phyloP scores from a whole-genome alignment of 192 early-diverging fungal species.

The Podila clonocystis region DNA sequence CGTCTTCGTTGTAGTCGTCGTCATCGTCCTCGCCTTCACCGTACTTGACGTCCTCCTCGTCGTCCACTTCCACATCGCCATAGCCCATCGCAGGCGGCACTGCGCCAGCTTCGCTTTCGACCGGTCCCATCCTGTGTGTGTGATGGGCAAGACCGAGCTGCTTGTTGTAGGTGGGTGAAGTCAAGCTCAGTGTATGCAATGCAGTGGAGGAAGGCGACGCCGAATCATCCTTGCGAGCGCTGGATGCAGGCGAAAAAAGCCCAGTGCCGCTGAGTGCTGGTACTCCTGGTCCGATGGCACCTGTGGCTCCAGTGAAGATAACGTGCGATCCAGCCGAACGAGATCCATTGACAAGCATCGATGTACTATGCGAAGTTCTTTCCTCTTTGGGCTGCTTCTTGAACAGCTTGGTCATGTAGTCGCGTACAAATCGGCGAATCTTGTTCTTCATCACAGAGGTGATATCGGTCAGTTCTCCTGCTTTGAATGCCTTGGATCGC shows the following conservation, averaged over 20 bases:
- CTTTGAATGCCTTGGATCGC: slow-evolving; percentile 51
- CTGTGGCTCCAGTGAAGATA: slow-evolving; percentile 5
- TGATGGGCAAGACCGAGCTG: not conserved
- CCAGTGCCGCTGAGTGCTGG: not conserved
- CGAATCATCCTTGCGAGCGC: not conserved
- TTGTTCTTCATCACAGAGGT: slow-evolving; percentile 54
- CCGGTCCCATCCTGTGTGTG: not conserved
- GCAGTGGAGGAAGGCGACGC: not conserved
- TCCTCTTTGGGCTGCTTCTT: slow-evolving; percentile 50
- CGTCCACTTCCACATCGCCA: slow-evolving; percentile 45
- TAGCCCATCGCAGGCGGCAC: slow-evolving; percentile 17
- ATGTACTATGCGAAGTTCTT: slow-evolving; percentile 11
- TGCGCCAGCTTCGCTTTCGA: not conserved
- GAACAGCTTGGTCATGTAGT: slow-evolving; percentile 54
- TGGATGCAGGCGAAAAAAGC: not conserved
- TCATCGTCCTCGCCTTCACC: slow-evolving; percentile 39
- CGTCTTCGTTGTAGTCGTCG: slow-evolving; percentile 35
- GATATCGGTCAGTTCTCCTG: slow-evolving; percentile 51
- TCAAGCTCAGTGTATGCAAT: not conserved
- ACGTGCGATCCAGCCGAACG: slow-evolving; percentile 14
- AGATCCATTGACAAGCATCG: slow-evolving; percentile 26
- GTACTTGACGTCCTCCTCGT: slow-evolving; percentile 50
- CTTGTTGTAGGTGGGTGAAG: not conserved
- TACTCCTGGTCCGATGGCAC: not conserved
- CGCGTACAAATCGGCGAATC: slow-evolving; percentile 59